phyloP scores from a whole-genome alignment of 129 eudicot genomes.

The Gnaphalium uliginosum region DNA sequence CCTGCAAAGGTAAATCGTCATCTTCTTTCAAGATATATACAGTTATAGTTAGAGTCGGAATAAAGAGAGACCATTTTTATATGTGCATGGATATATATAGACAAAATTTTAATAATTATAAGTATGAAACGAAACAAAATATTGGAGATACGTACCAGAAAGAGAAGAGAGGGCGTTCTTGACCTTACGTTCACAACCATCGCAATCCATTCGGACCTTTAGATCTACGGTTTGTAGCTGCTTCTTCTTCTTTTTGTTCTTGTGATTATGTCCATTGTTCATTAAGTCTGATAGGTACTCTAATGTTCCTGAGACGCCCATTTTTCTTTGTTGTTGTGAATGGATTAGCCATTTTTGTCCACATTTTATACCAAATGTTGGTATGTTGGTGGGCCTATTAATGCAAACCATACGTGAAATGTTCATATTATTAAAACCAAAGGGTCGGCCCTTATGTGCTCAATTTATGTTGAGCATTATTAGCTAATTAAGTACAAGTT shows the following conservation, averaged over 20 bases:
- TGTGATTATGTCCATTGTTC: constrained; percentile 56
- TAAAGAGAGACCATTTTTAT: too few relatives aligned
- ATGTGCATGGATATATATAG: not conserved
- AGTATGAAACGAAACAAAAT: too few relatives aligned
- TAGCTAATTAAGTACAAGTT: not conserved
- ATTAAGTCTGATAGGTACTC: constrained; percentile 68
- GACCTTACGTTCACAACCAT: constrained; percentile 89
- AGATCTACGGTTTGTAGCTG: constrained; percentile 70
- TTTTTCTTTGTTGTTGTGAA: constrained; percentile 17
- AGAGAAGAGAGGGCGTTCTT: constrained; percentile 77
- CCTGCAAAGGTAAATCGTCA: too few relatives aligned
- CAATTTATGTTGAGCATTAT: not conserved
- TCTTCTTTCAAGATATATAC: too few relatives aligned
- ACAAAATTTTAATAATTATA: too few relatives aligned
- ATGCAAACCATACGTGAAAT: not conserved
- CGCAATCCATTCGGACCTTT: constrained; percentile 87
- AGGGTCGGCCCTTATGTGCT: not conserved
- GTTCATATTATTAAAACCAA: not conserved
- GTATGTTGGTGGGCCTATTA: constrained; percentile 2
- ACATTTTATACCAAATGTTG: constrained; percentile 14
- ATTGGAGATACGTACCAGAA: constrained; percentile 13
- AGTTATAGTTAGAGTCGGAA: too few relatives aligned
- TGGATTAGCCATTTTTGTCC: not conserved
- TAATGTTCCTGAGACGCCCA: constrained; percentile 67
- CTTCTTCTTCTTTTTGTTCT: constrained; percentile 48